Percentiles rank a stretch among this genome's conserved stretches.
Evolutionary conservation across 2,329 filamentous ascomycete species (phyloP).

Genomic region (Botrytis deweyae): DNA sequence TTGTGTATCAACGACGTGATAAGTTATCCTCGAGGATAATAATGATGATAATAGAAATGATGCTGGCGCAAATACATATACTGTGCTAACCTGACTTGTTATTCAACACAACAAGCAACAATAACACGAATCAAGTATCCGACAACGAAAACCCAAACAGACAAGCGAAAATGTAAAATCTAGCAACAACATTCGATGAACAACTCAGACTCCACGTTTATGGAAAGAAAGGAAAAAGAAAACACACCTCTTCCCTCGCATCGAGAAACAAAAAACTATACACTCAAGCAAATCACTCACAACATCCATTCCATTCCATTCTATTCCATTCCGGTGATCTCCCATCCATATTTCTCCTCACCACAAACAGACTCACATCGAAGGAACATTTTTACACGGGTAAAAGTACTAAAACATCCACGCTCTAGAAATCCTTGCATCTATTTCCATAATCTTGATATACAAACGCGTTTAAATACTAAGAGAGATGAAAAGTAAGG

Average conservation of each 20-base stretch:
- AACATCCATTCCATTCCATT: too few relatives aligned
- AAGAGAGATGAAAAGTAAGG: neutral
- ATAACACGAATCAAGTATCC: neutral
- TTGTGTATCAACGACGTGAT: too few relatives aligned
- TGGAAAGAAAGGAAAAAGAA: neutral
- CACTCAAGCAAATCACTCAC: neutral
- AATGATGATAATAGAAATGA: too few relatives aligned
- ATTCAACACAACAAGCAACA: neutral
- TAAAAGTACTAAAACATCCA: neutral
- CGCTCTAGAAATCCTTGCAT: neutral
- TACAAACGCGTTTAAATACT: neutral
- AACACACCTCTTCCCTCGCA: neutral
- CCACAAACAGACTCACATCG: neutral
- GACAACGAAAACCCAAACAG: neutral
- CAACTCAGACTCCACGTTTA: rapidly evolving
- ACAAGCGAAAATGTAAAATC: neutral
- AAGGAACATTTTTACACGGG: rapidly evolving
- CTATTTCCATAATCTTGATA: neutral
- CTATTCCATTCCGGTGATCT: rapidly evolving
- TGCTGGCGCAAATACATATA: neutral
- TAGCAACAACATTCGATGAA: neutral
- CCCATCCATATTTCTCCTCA: neutral
- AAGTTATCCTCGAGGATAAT: too few relatives aligned
- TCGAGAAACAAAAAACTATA: neutral
- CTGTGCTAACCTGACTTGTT: neutral